Percentiles rank a stretch among this genome's conserved stretches.
These are phyloP conservation scores for Cystobasidium tubakii DNA, from an alignment of 768 basidiomycete species.

Conservation along the genomic window DNA sequence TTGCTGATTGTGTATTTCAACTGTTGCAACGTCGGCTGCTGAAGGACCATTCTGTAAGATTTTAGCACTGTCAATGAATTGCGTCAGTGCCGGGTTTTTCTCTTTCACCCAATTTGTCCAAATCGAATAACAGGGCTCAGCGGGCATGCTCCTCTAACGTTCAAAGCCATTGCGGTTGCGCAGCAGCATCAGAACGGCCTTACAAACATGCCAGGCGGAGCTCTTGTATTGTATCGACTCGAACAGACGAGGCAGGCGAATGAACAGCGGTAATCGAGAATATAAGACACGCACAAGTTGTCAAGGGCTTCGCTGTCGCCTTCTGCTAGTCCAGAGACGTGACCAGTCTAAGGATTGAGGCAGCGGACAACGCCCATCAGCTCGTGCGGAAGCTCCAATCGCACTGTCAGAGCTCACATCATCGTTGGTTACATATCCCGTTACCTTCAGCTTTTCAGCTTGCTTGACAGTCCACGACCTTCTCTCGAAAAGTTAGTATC, in stretches of 20 bases:
- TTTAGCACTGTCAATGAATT: not conserved
- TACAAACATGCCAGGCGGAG: too few relatives aligned
- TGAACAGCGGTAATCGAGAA: too few relatives aligned
- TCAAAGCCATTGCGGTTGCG: too few relatives aligned
- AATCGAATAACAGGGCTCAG: too few relatives aligned
- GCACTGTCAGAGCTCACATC: too few relatives aligned
- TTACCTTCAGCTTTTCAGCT: not conserved
- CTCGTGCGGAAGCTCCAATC: too few relatives aligned
- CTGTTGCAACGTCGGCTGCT: not conserved
- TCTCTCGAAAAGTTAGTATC: not conserved
- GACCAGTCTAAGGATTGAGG: not conserved
- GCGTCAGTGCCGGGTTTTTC: too few relatives aligned
- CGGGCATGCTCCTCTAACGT: too few relatives aligned
- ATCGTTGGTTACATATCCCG: not conserved
- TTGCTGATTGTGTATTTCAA: not conserved
- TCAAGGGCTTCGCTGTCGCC: not conserved
- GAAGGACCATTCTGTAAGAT: not conserved
- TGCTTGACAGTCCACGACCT: slow-evolving; percentile 11
- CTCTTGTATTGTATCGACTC: not conserved
- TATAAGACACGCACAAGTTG: not conserved
- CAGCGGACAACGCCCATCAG: not conserved
- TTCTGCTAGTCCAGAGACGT: not conserved
- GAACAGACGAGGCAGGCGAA: not conserved
- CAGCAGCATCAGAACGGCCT: too few relatives aligned
- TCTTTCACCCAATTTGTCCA: too few relatives aligned